These are phyloP conservation scores for Avena eriantha DNA, from an alignment of 176 grass and related monocot species.

Conservation along the genomic window DNA sequence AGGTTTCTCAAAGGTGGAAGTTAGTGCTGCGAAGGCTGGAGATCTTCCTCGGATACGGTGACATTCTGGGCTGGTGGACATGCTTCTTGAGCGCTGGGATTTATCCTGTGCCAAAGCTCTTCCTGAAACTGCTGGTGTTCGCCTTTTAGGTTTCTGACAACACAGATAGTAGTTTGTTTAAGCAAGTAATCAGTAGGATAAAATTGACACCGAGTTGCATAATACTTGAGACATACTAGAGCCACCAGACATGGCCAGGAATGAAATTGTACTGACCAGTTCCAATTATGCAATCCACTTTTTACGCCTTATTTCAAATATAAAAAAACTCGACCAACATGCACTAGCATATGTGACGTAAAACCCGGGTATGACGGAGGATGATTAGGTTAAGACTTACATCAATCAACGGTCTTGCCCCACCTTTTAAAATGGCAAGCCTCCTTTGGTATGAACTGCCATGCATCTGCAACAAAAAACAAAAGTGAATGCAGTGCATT, in stretches of 20 bases:
- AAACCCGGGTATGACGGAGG: not conserved
- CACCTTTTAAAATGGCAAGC: conserved; percentile 79
- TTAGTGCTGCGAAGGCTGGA: conserved; percentile 82
- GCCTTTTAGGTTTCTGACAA: conserved; percentile 86
- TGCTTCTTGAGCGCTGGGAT: conserved; percentile 90
- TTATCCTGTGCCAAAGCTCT: conserved; percentile 70
- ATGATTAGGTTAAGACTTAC: conserved; percentile 52
- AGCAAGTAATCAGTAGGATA: not conserved
- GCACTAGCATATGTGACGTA: not conserved
- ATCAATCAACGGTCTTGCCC: conserved; percentile 53
- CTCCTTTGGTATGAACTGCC: conserved; percentile 98
- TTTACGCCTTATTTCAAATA: not conserved
- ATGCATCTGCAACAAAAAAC: conserved; percentile 75
- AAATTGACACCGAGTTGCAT: not conserved
- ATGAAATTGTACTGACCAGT: not conserved
- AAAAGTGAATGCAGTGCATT: conserved; percentile 35
- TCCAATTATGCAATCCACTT: not conserved
- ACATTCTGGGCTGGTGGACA: conserved; percentile 94
- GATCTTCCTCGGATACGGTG: conserved; percentile 79
- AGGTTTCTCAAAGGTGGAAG: conserved; percentile 86
- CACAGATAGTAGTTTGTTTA: not conserved
- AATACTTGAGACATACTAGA: not conserved
- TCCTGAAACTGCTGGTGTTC: conserved; percentile 62
- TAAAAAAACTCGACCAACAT: not conserved
- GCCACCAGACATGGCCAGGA: not conserved